Base-by-base conservation (phyloP, 345 rosid genomes). In the Diplotaxis tenuifolia region DNA sequence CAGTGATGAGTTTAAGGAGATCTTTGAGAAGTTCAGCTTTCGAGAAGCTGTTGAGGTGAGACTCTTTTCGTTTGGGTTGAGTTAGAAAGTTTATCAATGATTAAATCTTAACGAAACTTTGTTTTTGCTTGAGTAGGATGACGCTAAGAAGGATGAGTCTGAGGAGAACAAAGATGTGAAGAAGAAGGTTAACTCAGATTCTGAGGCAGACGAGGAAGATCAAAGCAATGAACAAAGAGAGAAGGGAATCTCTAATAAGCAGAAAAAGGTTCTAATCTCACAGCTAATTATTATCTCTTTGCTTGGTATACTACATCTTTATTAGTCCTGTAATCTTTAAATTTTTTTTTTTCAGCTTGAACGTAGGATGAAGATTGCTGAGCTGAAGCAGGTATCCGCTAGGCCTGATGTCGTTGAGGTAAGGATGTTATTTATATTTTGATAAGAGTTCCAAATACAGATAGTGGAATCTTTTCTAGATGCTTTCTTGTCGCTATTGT, bases 341-440 rank as follows among this genome's bases (percentile, higher is more conserved):
- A 7, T 7, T 16, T 49, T 2, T 49, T 3, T 53, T 14, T 47
- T 59, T 45, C 90, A 96, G 99, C 97, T 89, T 64, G 84, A 87
- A 80, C 79, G 97, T 40, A 83, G 97, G 72, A 92, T 96, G 99
- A 96, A 92, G 75, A 86, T 92, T 84, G 97, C 95, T 69, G 89
- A 88, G 79, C 83, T 96, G 47, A 96, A 96, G 80, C 96, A 92
- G 78, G 92, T 90, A 10, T 90, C 95, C 70, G 81, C 97, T 12
- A 90, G 97, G 84, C 99, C 98, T 71, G 98, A 92, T 92, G 99
- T 92, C 21, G 99, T 96, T 58, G 99, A 92, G 97, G 98, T 96
- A 82, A 15, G 67, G 19, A 40, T 77, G 75, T 28, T 40, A 14
- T 70, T 23, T 53, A 19, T 71, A 8, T 12, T 54, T 45, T 45